phyloP scores from a whole-genome alignment of 306 rosid genomes.

The Vigna mungo region DNA sequence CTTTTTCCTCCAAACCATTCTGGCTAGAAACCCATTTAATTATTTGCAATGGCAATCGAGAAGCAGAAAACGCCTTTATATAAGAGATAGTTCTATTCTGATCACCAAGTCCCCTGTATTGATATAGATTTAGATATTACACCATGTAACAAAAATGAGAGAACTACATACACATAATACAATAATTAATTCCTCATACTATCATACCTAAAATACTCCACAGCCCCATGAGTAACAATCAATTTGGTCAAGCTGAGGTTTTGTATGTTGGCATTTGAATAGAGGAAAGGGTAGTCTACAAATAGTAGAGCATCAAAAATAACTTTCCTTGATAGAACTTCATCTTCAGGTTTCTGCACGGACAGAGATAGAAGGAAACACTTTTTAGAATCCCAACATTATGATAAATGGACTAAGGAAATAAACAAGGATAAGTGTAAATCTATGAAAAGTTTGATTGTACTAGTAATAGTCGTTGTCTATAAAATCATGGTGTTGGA shows the following conservation, averaged over 20 bases:
- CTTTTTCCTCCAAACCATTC: constrained; percentile 53
- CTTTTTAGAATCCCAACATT: constrained; percentile 5
- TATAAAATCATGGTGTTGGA: neutral
- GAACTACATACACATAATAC: constrained; percentile 10
- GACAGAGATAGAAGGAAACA: constrained; percentile 24
- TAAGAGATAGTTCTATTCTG: constrained; percentile 69
- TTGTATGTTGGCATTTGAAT: constrained; percentile 50
- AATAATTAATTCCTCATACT: constrained; percentile 34
- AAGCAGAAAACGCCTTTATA: constrained; percentile 63
- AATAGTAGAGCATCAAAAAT: constrained; percentile 71
- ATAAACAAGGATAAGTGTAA: neutral
- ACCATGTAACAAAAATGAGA: constrained; percentile 16
- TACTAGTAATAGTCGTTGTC: neutral
- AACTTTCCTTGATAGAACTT: constrained; percentile 66
- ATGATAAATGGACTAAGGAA: constrained; percentile 12
- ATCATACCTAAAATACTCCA: constrained; percentile 66
- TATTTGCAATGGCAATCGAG: constrained; percentile 60
- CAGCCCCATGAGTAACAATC: constrained; percentile 68
- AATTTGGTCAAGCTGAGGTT: constrained; percentile 64
- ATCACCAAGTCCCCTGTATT: constrained; percentile 70
- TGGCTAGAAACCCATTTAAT: constrained; percentile 58
- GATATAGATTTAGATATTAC: constrained; percentile 38
- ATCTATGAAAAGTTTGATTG: neutral
- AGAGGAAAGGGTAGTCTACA: constrained; percentile 75
- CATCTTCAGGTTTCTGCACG: constrained; percentile 74